Conservation (phyloP, 2,329 filamentous ascomycete genomes). For the Phyllosticta ampelicida region DNA sequence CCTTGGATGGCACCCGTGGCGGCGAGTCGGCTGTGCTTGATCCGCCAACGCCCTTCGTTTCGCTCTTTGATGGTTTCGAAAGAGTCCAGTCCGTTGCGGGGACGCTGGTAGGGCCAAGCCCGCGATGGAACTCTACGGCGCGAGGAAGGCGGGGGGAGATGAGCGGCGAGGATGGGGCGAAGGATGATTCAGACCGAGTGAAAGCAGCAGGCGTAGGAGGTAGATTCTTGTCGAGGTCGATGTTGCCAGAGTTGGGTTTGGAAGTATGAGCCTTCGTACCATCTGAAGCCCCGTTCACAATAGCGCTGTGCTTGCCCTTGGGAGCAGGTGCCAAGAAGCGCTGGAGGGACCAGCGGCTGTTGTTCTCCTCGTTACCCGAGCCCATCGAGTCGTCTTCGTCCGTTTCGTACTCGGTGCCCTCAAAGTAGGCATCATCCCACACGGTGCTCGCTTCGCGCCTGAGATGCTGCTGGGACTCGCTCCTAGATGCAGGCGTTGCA, state of each 20-base stretch:
- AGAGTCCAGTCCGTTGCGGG: background rate
- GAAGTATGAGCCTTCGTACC: slow-evolving; percentile 5
- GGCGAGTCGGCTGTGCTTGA: background rate
- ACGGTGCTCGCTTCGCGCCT: slow-evolving; percentile 30
- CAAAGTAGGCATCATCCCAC: slow-evolving; percentile 41
- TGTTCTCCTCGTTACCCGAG: slow-evolving; percentile 17
- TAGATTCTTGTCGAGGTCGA: slow-evolving; percentile 15
- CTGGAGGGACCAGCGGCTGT: slow-evolving; percentile 22
- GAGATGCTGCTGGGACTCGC: background rate
- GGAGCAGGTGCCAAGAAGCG: slow-evolving; percentile 21
- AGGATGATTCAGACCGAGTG: background rate
- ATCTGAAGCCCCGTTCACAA: slow-evolving; percentile 14
- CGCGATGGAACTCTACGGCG: background rate
- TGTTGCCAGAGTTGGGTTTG: slow-evolving; percentile 14
- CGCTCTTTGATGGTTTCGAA: background rate
- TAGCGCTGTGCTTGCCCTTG: slow-evolving; percentile 20
- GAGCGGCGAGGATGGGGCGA: background rate
- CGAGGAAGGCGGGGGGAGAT: background rate
- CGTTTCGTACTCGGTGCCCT: slow-evolving; percentile 35
- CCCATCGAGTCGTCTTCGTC: slow-evolving; percentile 26
- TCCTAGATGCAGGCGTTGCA: background rate
- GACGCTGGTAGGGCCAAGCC: background rate
- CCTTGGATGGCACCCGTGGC: background rate
- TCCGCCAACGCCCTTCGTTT: background rate
- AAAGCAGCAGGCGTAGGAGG: background rate